Percentiles rank a stretch among this genome's conserved stretches.
Evolutionary conservation across 2,329 filamentous ascomycete genomes (phyloP).

Genomic region (Rhynchosporium secalis): DNA sequence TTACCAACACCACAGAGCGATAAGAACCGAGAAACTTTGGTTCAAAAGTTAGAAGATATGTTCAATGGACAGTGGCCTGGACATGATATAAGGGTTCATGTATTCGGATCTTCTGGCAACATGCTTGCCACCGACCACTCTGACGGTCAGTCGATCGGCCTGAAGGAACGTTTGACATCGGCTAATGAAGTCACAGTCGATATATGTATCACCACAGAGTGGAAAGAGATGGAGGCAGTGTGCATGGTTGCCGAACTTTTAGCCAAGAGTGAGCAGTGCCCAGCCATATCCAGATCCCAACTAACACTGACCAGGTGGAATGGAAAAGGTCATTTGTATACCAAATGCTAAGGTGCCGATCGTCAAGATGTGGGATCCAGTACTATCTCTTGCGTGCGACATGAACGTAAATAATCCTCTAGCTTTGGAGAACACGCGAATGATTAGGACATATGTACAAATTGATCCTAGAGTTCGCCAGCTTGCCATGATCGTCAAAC

Average conservation of each 20-base stretch:
- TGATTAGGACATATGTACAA: slow-evolving; percentile 97
- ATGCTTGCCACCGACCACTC: slow-evolving; percentile 92
- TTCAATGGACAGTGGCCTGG: slow-evolving; percentile 92
- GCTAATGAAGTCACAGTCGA: slow-evolving; percentile 63
- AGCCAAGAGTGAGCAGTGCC: slow-evolving; percentile 67
- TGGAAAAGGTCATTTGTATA: slow-evolving; percentile 95
- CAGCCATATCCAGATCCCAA: neutral
- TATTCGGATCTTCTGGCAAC: slow-evolving; percentile 98
- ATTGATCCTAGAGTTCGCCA: slow-evolving; percentile 88
- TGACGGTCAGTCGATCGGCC: slow-evolving; percentile 65
- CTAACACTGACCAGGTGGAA: slow-evolving; percentile 69
- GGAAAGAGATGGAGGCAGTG: slow-evolving; percentile 84
- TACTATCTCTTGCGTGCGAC: slow-evolving; percentile 84
- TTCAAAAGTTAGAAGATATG: slow-evolving; percentile 84
- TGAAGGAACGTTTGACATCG: neutral
- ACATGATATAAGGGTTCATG: slow-evolving; percentile 82
- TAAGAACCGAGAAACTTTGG: slow-evolving; percentile 69
- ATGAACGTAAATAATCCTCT: slow-evolving; percentile 99
- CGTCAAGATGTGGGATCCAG: slow-evolving; percentile 98
- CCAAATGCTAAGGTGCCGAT: slow-evolving; percentile 95
- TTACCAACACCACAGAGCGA: slow-evolving; percentile 80
- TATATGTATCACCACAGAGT: slow-evolving; percentile 92
- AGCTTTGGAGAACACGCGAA: slow-evolving; percentile 92
- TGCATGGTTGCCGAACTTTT: slow-evolving; percentile 88
- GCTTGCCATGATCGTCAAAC: slow-evolving; percentile 93